Evolutionary conservation across 2,329 filamentous ascomycete species (phyloP), one percentile per base, ranked within the genome.

Genomic region (Graphiopsis chlorocephala): DNA sequence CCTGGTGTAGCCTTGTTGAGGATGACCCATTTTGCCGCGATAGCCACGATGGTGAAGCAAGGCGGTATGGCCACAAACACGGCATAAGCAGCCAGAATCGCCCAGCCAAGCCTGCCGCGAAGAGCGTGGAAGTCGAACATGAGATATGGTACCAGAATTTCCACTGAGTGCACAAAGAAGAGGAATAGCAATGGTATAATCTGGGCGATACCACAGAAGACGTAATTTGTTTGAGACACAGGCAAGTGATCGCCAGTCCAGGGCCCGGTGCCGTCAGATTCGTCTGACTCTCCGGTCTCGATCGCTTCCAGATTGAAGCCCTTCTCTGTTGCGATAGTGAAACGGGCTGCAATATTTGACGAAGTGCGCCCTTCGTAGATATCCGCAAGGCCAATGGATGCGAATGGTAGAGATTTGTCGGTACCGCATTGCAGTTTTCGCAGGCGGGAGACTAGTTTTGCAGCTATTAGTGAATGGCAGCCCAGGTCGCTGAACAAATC

Each of bases 401-500:
- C 67, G 48, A 71, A 72, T 2, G 67, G 66, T 58, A 65, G 62
- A 33, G 55, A 65, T 17, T 35, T 29, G 45, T 70, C 67, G 12
- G 17, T n/a, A 17, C 42, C 62, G 4, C 52, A 59, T n/a, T 56
- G 58, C 14, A 65, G 48, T 56, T 67, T 52, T 25, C 69, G 64
- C 25, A 71, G 53, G 5, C 64, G 66, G 4, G 70, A 72, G 1
- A 72, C 70, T 5, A 72, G 63, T 28, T 70, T 67, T 23, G 69
- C 69, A n/a, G 90, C 91, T 25, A 92, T 81, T 67, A 94, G 86
- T 76, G 86, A 90, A 78, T 93, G 90, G 12, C 90, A 90, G 66
- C 91, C 91, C 48, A 89, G 79, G 64, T 93, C 90, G 72, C 93
- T 92, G 79, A 93, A 94, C 60, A 83, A 80, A 48, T 84, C 82